A percentile compares a stretch with the other conserved stretches of the same genome.
Conservation (phyloP, 1,284 basidiomycete species). For the Sporisorium exsertum region DNA sequence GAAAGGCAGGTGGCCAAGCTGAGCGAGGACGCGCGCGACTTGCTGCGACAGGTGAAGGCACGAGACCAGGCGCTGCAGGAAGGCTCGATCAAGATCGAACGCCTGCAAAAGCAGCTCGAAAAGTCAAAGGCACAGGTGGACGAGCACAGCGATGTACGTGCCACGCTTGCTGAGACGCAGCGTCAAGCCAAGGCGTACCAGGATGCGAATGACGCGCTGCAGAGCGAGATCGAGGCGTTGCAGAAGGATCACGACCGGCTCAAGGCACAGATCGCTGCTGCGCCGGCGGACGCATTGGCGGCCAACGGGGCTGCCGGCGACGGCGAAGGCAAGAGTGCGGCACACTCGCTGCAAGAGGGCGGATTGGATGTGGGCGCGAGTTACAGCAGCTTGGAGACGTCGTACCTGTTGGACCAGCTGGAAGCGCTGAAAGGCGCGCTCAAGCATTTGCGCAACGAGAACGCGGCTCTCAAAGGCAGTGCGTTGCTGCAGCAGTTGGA, state of each 20-base stretch:
- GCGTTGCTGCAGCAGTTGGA: constrained; percentile 86
- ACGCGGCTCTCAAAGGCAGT: constrained; percentile 88
- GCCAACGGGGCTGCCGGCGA: constrained; percentile 6
- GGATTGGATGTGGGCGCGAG: constrained; percentile 22
- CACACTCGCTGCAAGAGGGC: constrained; percentile 7
- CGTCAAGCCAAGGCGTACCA: constrained; percentile 89
- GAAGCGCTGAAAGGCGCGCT: constrained; percentile 89
- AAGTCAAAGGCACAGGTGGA: constrained; percentile 85
- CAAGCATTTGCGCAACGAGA: constrained; percentile 88
- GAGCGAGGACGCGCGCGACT: constrained; percentile 87
- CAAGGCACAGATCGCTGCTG: constrained; percentile 73
- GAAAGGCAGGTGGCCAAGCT: constrained; percentile 86
- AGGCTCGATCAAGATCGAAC: constrained; percentile 87
- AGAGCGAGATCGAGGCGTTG: constrained; percentile 85
- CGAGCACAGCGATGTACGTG: constrained; percentile 82
- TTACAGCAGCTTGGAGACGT: constrained; percentile 49
- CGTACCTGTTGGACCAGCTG: constrained; percentile 74
- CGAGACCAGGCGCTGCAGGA: constrained; percentile 93
- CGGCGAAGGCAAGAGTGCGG: not conserved
- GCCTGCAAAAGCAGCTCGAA: constrained; percentile 92
- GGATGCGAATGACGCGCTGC: constrained; percentile 91
- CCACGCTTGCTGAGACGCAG: constrained; percentile 80
- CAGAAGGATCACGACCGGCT: constrained; percentile 88
- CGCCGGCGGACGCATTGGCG: constrained; percentile 6
- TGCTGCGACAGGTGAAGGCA: constrained; percentile 78